phyloP scores from a whole-genome alignment of 169 alveolate genomes.

The Cyclospora cayetanensis region DNA sequence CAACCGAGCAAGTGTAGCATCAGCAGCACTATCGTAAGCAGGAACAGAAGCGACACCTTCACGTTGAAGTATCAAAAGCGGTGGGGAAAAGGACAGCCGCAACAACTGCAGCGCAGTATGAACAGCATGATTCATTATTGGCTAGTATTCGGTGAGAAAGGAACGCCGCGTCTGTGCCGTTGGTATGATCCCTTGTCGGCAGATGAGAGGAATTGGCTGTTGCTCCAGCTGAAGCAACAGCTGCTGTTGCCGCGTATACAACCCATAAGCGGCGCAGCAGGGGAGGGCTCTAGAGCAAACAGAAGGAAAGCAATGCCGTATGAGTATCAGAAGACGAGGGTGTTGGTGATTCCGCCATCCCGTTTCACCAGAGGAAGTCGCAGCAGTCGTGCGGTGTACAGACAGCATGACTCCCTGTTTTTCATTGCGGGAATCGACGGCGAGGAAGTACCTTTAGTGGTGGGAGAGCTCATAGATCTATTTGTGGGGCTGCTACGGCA shows the following conservation, averaged over 20 bases:
- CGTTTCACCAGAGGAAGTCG: background rate
- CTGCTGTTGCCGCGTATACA: background rate
- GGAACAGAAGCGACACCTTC: background rate
- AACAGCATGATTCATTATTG: background rate
- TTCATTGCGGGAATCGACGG: background rate
- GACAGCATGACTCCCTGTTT: background rate
- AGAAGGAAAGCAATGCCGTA: background rate
- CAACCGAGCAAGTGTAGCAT: no score
- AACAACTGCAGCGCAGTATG: background rate
- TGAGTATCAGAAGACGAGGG: background rate
- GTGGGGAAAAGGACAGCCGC: background rate
- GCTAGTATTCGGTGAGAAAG: background rate
- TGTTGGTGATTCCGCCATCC: background rate
- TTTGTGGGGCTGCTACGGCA: background rate
- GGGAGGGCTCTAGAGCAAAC: background rate
- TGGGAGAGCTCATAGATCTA: background rate
- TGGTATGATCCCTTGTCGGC: background rate
- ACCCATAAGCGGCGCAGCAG: background rate
- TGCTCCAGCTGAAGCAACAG: background rate
- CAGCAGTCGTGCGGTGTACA: slow-evolving; percentile 1
- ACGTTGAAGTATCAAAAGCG: background rate
- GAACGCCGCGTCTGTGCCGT: background rate
- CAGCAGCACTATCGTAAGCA: no score
- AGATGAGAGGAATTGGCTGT: background rate
- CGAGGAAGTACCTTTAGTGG: background rate